Evolutionary conservation across 306 rosid genomes (phyloP).

Genomic region (Quercus berberidifolia): DNA sequence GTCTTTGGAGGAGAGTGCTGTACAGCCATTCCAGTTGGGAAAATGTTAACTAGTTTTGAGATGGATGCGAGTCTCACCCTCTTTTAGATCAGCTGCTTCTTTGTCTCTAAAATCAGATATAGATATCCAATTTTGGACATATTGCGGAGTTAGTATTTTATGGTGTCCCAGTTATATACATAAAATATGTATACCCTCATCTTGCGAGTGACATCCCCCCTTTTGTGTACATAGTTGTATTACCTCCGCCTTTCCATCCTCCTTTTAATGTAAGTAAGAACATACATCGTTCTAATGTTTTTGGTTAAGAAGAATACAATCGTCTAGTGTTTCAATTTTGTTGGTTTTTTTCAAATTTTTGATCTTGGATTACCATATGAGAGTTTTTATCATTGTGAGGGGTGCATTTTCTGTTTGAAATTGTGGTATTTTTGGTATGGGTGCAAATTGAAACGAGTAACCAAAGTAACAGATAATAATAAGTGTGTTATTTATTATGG

Average conservation of each 20-base stretch:
- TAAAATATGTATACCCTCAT: conserved; percentile 21
- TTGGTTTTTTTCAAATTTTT: background rate
- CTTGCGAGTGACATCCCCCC: conserved; percentile 34
- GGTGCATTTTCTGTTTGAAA: background rate
- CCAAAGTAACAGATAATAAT: background rate
- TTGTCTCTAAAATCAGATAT: conserved; percentile 23
- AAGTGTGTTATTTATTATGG: background rate
- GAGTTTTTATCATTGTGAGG: background rate
- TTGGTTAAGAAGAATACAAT: conserved; percentile 20
- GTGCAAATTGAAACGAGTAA: background rate
- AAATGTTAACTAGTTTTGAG: conserved; percentile 29
- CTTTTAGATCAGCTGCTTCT: conserved; percentile 11
- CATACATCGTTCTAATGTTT: conserved; percentile 20
- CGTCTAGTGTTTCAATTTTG: conserved; percentile 18
- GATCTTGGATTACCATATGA: background rate
- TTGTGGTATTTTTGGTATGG: background rate
- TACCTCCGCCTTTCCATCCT: conserved; percentile 12
- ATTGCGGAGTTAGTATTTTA: conserved; percentile 38
- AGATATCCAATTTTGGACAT: conserved; percentile 51
- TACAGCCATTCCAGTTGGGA: conserved; percentile 37
- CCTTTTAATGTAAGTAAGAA: conserved; percentile 41
- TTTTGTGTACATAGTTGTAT: conserved; percentile 41
- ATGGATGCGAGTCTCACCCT: conserved; percentile 31
- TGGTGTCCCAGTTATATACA: conserved; percentile 22
- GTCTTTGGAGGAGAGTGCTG: conserved; percentile 26